Base-by-base conservation (phyloP, 768 basidiomycete genomes). In the Boletus subparvulus region DNA sequence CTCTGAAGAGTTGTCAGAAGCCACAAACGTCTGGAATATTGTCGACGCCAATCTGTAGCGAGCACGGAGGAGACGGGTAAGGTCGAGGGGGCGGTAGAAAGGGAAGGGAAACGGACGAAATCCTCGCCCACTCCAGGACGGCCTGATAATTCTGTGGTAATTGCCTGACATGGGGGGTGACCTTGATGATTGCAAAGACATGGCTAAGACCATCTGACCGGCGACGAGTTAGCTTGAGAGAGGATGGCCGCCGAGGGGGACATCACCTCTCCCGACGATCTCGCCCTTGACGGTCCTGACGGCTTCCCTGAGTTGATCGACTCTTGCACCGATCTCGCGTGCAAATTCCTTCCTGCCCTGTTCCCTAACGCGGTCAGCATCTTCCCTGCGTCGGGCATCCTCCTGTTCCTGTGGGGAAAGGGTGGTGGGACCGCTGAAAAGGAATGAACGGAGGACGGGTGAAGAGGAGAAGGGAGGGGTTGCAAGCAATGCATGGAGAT, bases 111-210 rank as follows among this genome's bases (percentile, higher is more conserved):
- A 80, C 94, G 68, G 57, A 96, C 94, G 96, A 96, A 68, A 98
- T 97, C 52, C 95, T 78, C 6, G 90, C 97, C 96, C 97, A 99
- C 72, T 98, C 96, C 8, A 96, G 69, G 45, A 98, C 93, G 40
- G 94, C 90, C 61, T 84, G 80, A 65, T 94, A 98, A 59, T 95
- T 92, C 8, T 76, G 69, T 7, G 97, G 96, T 43, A 99, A 74
- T 65, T 86, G 83, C 55, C 82, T 79, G 10, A 95, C 85, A 55
- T 86, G 77, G 9, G 89, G 83, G 5, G 90, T 95, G 40, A 82
- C 73, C 73, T 92, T 90, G 69, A 99, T 90, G 6, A 88, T 88
- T 12, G 84, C 83, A 66, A 99, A 99, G n/a, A 98, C 80, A 54
- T 83, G 83, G 26, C 85, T 90, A 21, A 99, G 77, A 10, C 97